A percentile compares a stretch with the other conserved stretches of the same genome.
These are phyloP conservation scores for Crucibulum laeve DNA, from an alignment of 768 basidiomycete species.

Conservation along the genomic window DNA sequence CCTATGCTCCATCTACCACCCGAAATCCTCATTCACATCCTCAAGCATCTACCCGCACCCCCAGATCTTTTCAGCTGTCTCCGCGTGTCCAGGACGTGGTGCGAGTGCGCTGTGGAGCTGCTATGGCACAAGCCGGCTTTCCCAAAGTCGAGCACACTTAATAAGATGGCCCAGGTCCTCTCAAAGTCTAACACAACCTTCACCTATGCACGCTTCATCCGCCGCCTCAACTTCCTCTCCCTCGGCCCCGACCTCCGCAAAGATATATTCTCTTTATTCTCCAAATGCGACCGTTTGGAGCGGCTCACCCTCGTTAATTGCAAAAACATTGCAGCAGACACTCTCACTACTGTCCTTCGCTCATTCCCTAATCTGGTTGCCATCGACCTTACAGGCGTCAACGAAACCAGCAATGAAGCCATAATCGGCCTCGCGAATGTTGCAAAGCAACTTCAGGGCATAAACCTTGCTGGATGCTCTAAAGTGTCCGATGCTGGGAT, in stretches of 20 bases:
- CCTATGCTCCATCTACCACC: conserved; percentile 74
- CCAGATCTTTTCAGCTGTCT: conserved; percentile 72
- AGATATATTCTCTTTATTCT: conserved; percentile 66
- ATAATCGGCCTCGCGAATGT: conserved; percentile 65
- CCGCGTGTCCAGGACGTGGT: conserved; percentile 88
- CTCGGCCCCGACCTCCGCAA: conserved; percentile 69
- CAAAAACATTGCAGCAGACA: conserved; percentile 56
- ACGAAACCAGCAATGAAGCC: conserved; percentile 64
- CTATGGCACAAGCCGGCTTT: conserved; percentile 92
- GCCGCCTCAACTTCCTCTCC: conserved; percentile 84
- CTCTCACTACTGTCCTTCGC: conserved; percentile 62
- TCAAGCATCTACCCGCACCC: conserved; percentile 74
- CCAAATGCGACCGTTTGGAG: conserved; percentile 76
- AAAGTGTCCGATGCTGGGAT: conserved; percentile 77
- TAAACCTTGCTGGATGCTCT: conserved; percentile 85
- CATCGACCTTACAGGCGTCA: conserved; percentile 77
- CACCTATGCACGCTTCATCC: conserved; percentile 82
- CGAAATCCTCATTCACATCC: conserved; percentile 89
- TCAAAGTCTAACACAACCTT: conserved; percentile 67
- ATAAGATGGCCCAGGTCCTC: conserved; percentile 76
- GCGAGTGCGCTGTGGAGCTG: conserved; percentile 91
- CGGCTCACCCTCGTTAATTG: conserved; percentile 86
- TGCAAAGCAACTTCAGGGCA: conserved; percentile 80
- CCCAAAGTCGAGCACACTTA: conserved; percentile 61
- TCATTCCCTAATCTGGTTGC: conserved; percentile 77